Evolutionary conservation across 192 early-diverging fungal genomes (phyloP).

Genomic region (Chytriomyces sp.): DNA sequence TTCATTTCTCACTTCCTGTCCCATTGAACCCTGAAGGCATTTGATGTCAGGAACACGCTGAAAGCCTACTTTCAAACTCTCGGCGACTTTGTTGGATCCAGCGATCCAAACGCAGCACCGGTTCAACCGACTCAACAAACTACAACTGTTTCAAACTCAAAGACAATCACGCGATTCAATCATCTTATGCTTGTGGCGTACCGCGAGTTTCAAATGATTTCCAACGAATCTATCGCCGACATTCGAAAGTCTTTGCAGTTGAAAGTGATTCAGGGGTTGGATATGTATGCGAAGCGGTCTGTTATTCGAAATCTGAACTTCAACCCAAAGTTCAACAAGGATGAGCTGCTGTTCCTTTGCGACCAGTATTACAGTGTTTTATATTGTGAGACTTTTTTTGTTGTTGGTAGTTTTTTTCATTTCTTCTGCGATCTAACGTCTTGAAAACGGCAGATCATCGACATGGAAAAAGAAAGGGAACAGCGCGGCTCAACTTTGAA

Average conservation of each 20-base stretch:
- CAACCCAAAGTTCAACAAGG: slow-evolving; percentile 79
- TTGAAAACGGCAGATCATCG: slow-evolving; percentile 42
- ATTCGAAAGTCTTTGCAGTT: slow-evolving; percentile 84
- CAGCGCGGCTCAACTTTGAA: slow-evolving; percentile 74
- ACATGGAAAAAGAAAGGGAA: slow-evolving; percentile 44
- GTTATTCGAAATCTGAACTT: slow-evolving; percentile 81
- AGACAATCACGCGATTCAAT: slow-evolving; percentile 74
- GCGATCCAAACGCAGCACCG: neutral
- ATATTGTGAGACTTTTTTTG: slow-evolving; percentile 33
- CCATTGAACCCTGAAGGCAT: neutral
- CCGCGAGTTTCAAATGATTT: slow-evolving; percentile 86
- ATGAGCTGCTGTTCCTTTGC: slow-evolving; percentile 85
- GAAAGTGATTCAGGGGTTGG: slow-evolving; percentile 89
- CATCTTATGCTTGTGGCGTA: slow-evolving; percentile 91
- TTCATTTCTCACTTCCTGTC: neutral
- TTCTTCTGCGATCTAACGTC: neutral
- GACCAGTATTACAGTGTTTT: slow-evolving; percentile 84
- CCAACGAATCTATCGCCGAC: slow-evolving; percentile 74
- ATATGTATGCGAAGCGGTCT: slow-evolving; percentile 89
- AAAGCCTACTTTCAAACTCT: slow-evolving; percentile 86
- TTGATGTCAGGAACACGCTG: slow-evolving; percentile 71
- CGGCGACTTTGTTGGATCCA: slow-evolving; percentile 66
- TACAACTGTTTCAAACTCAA: slow-evolving; percentile 4
- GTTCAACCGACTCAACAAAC: slow-evolving; percentile 32
- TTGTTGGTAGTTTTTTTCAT: neutral